Evolutionary conservation across 371 early-diverging fungal genomes (phyloP), one percentile per base, ranked within the genome.

Genomic region (Fennellomyces sp.): DNA sequence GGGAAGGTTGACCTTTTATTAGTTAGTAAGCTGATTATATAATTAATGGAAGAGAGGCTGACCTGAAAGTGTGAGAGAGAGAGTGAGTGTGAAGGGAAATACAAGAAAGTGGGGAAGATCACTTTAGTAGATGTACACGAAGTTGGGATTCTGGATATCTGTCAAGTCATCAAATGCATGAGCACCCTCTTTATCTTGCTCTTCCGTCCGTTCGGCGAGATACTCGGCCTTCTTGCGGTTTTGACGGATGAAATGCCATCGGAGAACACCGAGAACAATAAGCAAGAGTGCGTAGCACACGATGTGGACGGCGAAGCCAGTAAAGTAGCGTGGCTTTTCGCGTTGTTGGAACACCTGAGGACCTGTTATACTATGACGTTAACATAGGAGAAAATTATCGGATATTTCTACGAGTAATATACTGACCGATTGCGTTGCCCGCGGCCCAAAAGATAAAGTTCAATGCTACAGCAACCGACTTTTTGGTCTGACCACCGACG

Each of bases 391-490:
- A 26, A 25, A 25, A 13, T 17, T 45, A 52, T 23, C 8, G 2
- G 21, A 33, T 33, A 2, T 8, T 13, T 33, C n/a, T 5, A 1
- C 13, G 12, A 27, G 21, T 19, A 15, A 39, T 39, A 39, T 21
- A 27, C 58, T 36, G 58, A 66, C 66, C 68, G 33, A 67, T 63
- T 13, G 68, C 68, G n/a, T 67, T 67, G 21, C 68, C 68, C 15
- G 60, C 55, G 4, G 68, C 68, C 68, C 68, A 67, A 19, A 63
- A 59, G 13, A 67, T 56, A 41, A 67, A 67, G 47, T 67, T 67
- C 11, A 67, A 31, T 6, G 68, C 68, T n/a, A 59, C 60, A 6
- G 68, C 64, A 2, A 58, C 56, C 19, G 60, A 48, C 41, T 67
- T 67, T 13, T 67, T 67, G 17, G 68, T 67, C 39, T 67, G 68